Evolutionary conservation across 495 filamentous ascomycete species (phyloP).

Genomic region (Annulohypoxylon bovei): DNA sequence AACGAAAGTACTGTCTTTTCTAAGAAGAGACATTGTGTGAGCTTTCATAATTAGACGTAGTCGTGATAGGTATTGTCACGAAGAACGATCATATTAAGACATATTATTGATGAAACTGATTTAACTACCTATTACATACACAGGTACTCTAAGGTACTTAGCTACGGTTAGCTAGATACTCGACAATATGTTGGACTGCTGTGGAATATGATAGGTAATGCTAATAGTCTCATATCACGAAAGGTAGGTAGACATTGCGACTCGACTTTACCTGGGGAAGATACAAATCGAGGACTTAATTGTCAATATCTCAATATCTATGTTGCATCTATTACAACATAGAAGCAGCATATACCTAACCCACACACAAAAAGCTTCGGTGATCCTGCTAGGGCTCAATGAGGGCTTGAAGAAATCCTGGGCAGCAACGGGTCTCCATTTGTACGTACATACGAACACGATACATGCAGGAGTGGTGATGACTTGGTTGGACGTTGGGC

Average conservation of each 20-base stretch:
- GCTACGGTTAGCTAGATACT: not conserved
- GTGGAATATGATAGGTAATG: not conserved
- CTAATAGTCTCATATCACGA: not conserved
- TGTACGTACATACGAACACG: slow-evolving; percentile 18
- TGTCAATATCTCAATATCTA: slow-evolving; percentile 6
- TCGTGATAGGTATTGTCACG: too few species aligned
- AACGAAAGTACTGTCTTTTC: too few species aligned
- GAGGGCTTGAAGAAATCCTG: slow-evolving; percentile 24
- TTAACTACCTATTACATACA: too few species aligned
- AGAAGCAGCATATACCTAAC: slow-evolving; percentile 31
- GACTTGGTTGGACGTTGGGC: slow-evolving; percentile 37
- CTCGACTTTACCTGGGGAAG: not conserved
- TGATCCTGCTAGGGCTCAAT: slow-evolving; percentile 26
- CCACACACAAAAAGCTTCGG: slow-evolving; percentile 17
- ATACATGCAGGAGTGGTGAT: slow-evolving; percentile 14
- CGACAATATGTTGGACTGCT: not conserved
- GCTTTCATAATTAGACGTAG: too few species aligned
- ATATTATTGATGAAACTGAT: too few species aligned
- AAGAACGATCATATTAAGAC: too few species aligned
- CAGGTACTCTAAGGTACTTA: too few species aligned
- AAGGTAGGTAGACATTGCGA: not conserved
- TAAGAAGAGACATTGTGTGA: too few species aligned
- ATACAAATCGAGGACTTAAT: not conserved
- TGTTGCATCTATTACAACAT: slow-evolving; percentile 24
- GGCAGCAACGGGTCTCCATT: slow-evolving; percentile 36